Percentiles rank a stretch among this genome's conserved stretches.
Evolutionary conservation across 2,329 filamentous ascomycete genomes (phyloP).

Genomic region (Aspergillus aculeatus): DNA sequence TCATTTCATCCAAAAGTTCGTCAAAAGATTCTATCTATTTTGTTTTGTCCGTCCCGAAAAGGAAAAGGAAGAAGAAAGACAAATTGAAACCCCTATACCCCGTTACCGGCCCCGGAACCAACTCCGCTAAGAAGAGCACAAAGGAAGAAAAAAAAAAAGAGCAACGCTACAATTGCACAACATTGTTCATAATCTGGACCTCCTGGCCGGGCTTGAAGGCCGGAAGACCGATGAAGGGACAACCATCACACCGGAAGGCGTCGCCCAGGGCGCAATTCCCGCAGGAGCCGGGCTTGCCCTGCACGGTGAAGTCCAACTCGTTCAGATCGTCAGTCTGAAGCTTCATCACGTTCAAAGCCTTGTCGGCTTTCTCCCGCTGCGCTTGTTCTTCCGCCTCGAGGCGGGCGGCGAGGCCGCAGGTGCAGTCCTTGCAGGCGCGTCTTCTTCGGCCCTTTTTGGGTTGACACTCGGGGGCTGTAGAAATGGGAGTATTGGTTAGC

Average conservation of each 20-base stretch:
- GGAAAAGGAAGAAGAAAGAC: not conserved
- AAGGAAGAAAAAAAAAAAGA: slow-evolving; percentile 1
- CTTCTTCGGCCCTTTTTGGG: slow-evolving; percentile 78
- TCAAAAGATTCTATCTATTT: slow-evolving; percentile 6
- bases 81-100: not conserved
- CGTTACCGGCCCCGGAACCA: not conserved
- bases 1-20: not conserved
- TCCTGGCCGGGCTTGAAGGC: slow-evolving; percentile 97
- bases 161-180: slow-evolving; percentile 67
- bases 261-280: slow-evolving; percentile 92
- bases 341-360: slow-evolving; percentile 55
- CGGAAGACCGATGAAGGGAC: slow-evolving; percentile 86
- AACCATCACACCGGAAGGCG: slow-evolving; percentile 73
- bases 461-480: slow-evolving; percentile 74
- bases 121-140: not conserved
- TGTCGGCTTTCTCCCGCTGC: slow-evolving; percentile 64
- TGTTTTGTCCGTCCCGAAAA: not conserved
- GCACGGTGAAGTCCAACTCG: slow-evolving; percentile 95
- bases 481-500: slow-evolving; percentile 12
- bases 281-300: slow-evolving; percentile 93
- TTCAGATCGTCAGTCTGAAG: slow-evolving; percentile 73
- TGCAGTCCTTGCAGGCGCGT: slow-evolving; percentile 96
- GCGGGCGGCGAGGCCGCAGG: slow-evolving; percentile 83
- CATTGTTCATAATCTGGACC: slow-evolving; percentile 80
- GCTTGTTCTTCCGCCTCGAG: slow-evolving; percentile 80